Base-by-base conservation (phyloP, 1,284 basidiomycete genomes). In the Schizopora paradoxa region DNA sequence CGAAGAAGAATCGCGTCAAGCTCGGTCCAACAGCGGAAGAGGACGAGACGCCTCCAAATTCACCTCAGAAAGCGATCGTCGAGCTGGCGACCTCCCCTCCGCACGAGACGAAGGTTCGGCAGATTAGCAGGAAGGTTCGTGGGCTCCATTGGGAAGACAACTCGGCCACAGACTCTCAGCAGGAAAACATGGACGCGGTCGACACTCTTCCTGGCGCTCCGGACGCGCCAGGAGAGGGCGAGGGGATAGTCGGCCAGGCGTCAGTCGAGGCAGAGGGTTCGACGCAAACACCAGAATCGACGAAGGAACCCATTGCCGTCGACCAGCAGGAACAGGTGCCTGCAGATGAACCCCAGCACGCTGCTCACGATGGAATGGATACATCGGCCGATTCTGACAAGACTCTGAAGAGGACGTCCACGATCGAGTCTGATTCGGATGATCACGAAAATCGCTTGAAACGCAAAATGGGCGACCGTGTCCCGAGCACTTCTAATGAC, bases 121-220 rank as follows among this genome's bases (percentile, higher is more conserved):
- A 85, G 64, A 85, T 86, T 57, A 86, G 82, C 52, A 79, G 79
- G 55, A 80, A 82, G 27, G 82, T 86, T 19, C 82, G 85, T 59
- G 83, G 86, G 59, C 72, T 86, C 54, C 77, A 66, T 56, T 85
- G 82, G 56, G 81, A 72, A 72, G 61, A 78, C 73, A 50, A 65
- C 64, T 56, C 66, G 67, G 48, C 62, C 62, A 25, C 43, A 39
- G 48, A 41, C 34, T 22, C 28, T 33, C 22, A 42, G 5, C 42
- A 44, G 38, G 42, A 49, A 16, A 27, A 25, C 8, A 3, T 40
- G 21, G 23, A 19, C 14, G 21, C 38, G 3, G 16, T 16, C 23
- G 38, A 10, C 3, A 23, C 8, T 23, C 21, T n/a, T n/a, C n/a
- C n/a, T n/a, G n/a, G n/a, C n/a, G n/a, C n/a, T n/a, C 37, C 26